Percentiles rank a stretch among this genome's conserved stretches.
Conservation (phyloP, 164 flowering plant species). For the Buxus sempervirens region DNA sequence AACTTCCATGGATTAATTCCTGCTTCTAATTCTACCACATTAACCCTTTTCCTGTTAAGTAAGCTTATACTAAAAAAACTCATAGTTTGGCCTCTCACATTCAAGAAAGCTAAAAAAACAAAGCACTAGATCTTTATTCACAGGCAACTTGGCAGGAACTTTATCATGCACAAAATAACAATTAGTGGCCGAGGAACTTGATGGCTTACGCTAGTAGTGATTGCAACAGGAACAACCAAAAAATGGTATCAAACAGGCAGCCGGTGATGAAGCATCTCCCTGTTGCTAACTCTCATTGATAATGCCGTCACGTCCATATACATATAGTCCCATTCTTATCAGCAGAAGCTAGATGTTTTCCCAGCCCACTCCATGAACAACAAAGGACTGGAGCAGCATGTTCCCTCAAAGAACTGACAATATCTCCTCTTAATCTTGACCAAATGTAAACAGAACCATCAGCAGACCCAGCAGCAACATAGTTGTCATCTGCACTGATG, state of each 20-base stretch:
- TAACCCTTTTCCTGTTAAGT: neutral
- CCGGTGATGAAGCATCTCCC: neutral
- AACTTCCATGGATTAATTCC: neutral
- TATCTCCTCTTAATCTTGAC: constrained; percentile 63
- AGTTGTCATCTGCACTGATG: constrained; percentile 80
- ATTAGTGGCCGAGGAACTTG: neutral
- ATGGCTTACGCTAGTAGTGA: neutral
- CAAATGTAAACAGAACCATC: constrained; percentile 84
- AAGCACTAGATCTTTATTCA: neutral
- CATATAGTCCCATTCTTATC: constrained; percentile 76
- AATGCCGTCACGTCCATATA: constrained; percentile 53
- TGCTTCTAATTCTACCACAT: neutral
- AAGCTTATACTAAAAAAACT: neutral
- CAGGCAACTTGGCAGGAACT: neutral
- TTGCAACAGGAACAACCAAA: neutral
- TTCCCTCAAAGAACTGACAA: constrained; percentile 70
- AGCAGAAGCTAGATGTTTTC: constrained; percentile 82
- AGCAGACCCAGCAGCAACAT: constrained; percentile 83
- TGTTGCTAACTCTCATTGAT: neutral
- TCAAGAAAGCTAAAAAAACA: neutral
- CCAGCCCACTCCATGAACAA: constrained; percentile 91
- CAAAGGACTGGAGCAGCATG: constrained; percentile 68
- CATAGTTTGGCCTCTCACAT: neutral
- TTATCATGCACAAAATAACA: neutral
- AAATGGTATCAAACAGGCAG: neutral